Base-by-base conservation (phyloP, 2,329 filamentous ascomycete genomes). In the Xylariaceae sp. region DNA sequence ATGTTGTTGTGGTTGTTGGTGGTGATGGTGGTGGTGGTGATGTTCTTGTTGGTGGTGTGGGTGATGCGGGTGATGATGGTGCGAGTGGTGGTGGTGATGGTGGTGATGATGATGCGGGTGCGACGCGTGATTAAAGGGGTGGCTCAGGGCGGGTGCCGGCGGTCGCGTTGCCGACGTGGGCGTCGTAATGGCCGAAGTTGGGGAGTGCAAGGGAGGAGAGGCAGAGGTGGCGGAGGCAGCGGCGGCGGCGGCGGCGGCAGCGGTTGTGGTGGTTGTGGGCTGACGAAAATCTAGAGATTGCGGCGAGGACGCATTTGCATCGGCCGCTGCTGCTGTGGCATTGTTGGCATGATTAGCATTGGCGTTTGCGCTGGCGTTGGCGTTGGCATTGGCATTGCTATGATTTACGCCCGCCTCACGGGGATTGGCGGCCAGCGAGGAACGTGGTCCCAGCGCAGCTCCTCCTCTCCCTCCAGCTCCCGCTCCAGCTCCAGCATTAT, bases 261-360 rank as follows among this genome's bases (percentile, higher is more conserved):
- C 50, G 44, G 38, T 39, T 38, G 43, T 50, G 45, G 40, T 53
- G 52, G 38, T 42, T 35, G 49, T 41, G 44, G 51, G 50, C 51
- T 55, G 51, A 53, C 49, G 47, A 47, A 52, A 53, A 51, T 53
- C 49, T 48, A 52, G 39, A 34, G 48, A 47, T 34, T 48, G 51
- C 36, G 44, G 53, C 37, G 50, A 50, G 37, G 49, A 40, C 34
- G 48, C 38, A n/a, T n/a, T n/a, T n/a, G n/a, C n/a, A n/a, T n/a
- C n/a, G n/a, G n/a, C n/a, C n/a, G 24, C n/a, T 26, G 24, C 15
- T 14, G 24, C 24, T 11, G 12, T 26, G 5, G 24, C 24, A 26
- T 14, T 14, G 24, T 26, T 26, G n/a, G 37, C 29, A 29, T 5
- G 16, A 35, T 42, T 42, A 29, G 29, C 24, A 33, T 44, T 37